Conservation (phyloP, 2,329 filamentous ascomycete genomes). For the Fusarium heterosporum region DNA sequence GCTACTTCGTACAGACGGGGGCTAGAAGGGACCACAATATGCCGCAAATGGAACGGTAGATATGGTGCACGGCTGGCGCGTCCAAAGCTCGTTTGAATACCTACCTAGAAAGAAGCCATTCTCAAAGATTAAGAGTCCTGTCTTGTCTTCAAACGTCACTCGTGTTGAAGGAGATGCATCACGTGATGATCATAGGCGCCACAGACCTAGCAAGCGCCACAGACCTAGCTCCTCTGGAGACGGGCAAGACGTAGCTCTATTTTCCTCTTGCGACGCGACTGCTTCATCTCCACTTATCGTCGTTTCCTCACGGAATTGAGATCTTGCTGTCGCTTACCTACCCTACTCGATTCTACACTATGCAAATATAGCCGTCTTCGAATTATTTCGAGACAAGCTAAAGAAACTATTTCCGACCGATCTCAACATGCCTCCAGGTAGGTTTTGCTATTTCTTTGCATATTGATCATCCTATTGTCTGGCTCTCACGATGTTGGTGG, state of each 20-base stretch:
- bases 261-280: background rate
- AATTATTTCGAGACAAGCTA: background rate
- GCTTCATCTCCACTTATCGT: constrained; percentile 7
- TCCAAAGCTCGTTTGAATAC: no score
- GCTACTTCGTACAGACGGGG: background rate
- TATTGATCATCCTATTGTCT: background rate
- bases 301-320: constrained; percentile 20
- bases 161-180: background rate
- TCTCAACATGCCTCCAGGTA: constrained; percentile 47
- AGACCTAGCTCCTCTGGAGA: constrained; percentile 10
- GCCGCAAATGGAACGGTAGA: background rate
- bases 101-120: background rate
- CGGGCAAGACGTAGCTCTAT: constrained; percentile 10
- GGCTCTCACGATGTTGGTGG: constrained; percentile 7
- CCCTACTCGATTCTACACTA: constrained; percentile 4
- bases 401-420: background rate
- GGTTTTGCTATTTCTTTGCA: background rate
- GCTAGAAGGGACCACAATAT: background rate
- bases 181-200: constrained; percentile 10
- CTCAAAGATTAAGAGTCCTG: background rate
- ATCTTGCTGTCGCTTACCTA: background rate
- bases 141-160: background rate
- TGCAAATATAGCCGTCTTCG: background rate
- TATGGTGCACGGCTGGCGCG: background rate
- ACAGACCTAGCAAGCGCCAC: constrained; percentile 19